Conservation (phyloP, 768 basidiomycete species). For the Panellus pusillus region DNA sequence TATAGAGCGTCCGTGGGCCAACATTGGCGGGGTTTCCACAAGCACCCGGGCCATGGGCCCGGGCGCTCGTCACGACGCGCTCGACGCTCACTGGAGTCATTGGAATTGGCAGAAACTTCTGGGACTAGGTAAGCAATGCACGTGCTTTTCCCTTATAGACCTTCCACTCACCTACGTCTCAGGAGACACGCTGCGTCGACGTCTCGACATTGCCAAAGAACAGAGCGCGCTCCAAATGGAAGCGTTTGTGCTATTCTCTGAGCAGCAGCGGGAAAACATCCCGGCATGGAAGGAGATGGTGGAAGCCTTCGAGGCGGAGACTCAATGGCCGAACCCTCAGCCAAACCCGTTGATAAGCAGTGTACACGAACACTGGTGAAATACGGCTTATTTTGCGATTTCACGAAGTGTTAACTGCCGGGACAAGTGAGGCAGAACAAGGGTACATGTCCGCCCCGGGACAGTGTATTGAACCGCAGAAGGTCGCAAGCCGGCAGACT, state of each 20-base stretch:
- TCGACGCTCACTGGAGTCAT: constrained; percentile 28
- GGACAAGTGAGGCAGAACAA: too few species aligned
- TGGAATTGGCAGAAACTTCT: constrained; percentile 26
- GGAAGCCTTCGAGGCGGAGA: too few species aligned
- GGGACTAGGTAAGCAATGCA: constrained; percentile 26
- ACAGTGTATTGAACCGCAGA: too few species aligned
- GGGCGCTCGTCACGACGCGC: constrained; percentile 25
- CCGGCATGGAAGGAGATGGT: neutral
- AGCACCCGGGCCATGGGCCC: constrained; percentile 39
- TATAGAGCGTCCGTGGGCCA: constrained; percentile 31
- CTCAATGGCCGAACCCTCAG: too few species aligned
- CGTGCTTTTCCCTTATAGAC: too few species aligned
- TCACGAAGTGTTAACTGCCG: too few species aligned
- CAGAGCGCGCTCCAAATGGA: neutral
- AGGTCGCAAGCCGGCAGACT: too few species aligned
- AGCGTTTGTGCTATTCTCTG: neutral
- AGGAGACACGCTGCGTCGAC: neutral
- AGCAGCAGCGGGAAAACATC: neutral
- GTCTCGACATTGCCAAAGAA: neutral
- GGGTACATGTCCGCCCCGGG: too few species aligned
- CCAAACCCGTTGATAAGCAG: too few species aligned
- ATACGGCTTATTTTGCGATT: too few species aligned
- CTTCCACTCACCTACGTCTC: neutral
- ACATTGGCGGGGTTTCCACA: too few species aligned
- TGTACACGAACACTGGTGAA: too few species aligned